Conservation (phyloP, 2,329 filamentous ascomycete genomes). For the Fusarium sp. region DNA sequence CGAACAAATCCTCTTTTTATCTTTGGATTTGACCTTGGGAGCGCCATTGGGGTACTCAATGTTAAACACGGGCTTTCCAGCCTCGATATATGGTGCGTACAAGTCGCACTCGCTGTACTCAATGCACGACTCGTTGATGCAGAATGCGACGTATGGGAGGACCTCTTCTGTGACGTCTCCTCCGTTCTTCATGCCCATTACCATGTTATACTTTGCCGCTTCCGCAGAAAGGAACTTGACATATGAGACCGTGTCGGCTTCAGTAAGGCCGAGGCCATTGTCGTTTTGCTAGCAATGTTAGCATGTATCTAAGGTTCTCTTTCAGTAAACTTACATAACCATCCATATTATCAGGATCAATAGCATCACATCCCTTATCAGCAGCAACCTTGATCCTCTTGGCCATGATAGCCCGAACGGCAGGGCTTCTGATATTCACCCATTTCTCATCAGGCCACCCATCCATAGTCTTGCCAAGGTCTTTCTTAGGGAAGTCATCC, state of each 20-base stretch:
- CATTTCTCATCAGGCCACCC: conserved; percentile 76
- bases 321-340: conserved; percentile 59
- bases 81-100: conserved; percentile 65
- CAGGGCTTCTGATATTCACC: conserved; percentile 67
- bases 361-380: conserved; percentile 72
- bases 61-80: conserved; percentile 8
- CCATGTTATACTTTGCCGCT: conserved; percentile 63
- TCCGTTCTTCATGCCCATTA: conserved; percentile 75
- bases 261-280: conserved; percentile 69
- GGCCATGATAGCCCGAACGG: conserved; percentile 72
- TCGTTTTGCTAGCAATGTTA: conserved; percentile 58
- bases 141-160: conserved; percentile 67
- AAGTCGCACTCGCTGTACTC: conserved; percentile 67
- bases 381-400: conserved; percentile 66
- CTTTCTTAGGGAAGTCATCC: conserved; percentile 61
- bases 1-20: conserved; percentile 57
- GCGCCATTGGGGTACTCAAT: conserved; percentile 69
- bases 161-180: conserved; percentile 64
- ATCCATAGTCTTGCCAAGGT: conserved; percentile 68
- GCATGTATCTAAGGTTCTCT: rapidly evolving
- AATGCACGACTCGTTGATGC: conserved; percentile 75
- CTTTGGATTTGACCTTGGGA: conserved; percentile 46
- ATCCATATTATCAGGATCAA: conserved; percentile 78
- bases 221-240: conserved; percentile 68
- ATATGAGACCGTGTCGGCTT: conserved; percentile 66